A percentile compares a stretch with the other conserved stretches of the same genome.
Evolutionary conservation across 495 filamentous ascomycete genomes (phyloP).

Genomic region (Aspergillus mulundensis): DNA sequence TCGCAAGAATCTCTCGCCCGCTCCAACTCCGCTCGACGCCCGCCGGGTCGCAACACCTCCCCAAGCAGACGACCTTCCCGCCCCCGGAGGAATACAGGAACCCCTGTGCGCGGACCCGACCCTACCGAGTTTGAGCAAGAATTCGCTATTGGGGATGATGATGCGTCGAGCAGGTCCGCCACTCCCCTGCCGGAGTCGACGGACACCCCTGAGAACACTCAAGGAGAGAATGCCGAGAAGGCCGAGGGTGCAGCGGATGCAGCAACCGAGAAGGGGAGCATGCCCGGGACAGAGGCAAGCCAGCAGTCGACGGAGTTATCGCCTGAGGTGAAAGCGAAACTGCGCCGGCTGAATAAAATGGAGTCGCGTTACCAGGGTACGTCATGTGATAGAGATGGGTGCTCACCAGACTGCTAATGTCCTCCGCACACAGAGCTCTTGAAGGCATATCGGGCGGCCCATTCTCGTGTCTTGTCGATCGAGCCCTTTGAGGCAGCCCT

Average conservation of each 20-base stretch:
- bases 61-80: constrained; percentile 48
- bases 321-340: constrained; percentile 59
- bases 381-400: constrained; percentile 9
- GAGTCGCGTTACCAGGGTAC: constrained; percentile 81
- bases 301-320: constrained; percentile 58
- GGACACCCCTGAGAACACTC: constrained; percentile 23
- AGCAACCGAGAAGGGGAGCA: constrained; percentile 21
- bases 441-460: constrained; percentile 84
- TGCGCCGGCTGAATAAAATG: constrained; percentile 80
- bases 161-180: constrained; percentile 50
- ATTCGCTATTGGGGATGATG: constrained; percentile 78
- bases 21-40: constrained; percentile 48
- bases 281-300: constrained; percentile 17
- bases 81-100: constrained; percentile 49
- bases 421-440: constrained; percentile 61
- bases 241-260: constrained; percentile 21
- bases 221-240: constrained; percentile 28
- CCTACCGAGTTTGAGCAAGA: constrained; percentile 80
- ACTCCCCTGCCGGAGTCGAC: constrained; percentile 46
- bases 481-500: constrained; percentile 90
- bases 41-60: constrained; percentile 48
- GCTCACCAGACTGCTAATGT: background rate
- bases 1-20: constrained; percentile 45
- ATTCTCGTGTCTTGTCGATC: constrained; percentile 76
- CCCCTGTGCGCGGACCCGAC: constrained; percentile 59